These are phyloP conservation scores for Theileria annulata DNA, from an alignment of 169 alveolate genomes.

Conservation along the genomic window DNA sequence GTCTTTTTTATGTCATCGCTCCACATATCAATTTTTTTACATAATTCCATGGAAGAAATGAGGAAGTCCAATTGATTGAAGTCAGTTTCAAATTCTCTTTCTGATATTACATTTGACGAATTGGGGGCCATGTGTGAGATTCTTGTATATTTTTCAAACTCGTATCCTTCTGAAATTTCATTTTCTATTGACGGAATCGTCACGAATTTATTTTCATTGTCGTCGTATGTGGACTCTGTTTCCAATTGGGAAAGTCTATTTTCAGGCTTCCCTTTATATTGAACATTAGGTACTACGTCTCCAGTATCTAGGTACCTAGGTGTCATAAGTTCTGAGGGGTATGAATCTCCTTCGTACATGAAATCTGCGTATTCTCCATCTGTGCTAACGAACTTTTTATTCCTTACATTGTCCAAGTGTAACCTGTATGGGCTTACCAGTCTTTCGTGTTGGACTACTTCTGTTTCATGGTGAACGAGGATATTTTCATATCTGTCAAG, in stretches of 20 bases:
- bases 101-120: not conserved
- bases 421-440: constrained; percentile 19
- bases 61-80: constrained; percentile 10
- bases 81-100: not conserved
- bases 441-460: constrained; percentile 26
- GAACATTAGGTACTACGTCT: not conserved
- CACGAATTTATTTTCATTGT: not conserved
- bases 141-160: not conserved
- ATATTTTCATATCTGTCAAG: constrained; percentile 17
- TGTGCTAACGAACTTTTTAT: constrained; percentile 38
- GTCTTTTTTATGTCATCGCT: constrained; percentile 34
- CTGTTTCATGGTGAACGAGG: constrained; percentile 11
- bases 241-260: constrained; percentile 11
- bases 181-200: not conserved
- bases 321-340: constrained; percentile 55
- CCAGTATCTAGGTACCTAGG: constrained; percentile 32
- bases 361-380: constrained; percentile 56
- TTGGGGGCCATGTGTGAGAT: not conserved
- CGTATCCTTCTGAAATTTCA: not conserved
- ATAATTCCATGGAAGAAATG: constrained; percentile 23
- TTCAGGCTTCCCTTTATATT: not conserved
- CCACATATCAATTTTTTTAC: constrained; percentile 33
- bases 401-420: constrained; percentile 18
- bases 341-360: constrained; percentile 43
- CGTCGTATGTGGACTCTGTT: constrained; percentile 20